Evolutionary conservation across 306 rosid species (phyloP).

Genomic region (Crataegus laevigata): DNA sequence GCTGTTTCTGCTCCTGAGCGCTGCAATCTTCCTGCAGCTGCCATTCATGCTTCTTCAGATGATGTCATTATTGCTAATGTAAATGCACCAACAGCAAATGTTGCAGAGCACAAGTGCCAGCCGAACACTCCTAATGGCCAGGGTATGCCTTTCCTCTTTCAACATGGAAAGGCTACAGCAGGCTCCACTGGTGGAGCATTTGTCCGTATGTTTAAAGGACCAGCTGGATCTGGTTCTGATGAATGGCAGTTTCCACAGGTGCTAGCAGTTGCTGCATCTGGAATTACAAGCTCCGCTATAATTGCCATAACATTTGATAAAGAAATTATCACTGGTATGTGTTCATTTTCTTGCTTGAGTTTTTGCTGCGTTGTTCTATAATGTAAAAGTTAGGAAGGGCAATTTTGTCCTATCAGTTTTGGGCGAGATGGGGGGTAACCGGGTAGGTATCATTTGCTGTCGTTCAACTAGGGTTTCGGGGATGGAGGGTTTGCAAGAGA

Average conservation of each 20-base stretch:
- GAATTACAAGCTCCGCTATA: too few relatives aligned
- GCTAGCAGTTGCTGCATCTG: conserved; percentile 71
- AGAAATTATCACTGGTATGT: conserved; percentile 84
- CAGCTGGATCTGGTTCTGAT: conserved; percentile 51
- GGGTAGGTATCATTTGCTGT: too few relatives aligned
- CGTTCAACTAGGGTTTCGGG: too few relatives aligned
- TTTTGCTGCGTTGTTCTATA: not conserved
- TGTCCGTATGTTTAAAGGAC: conserved; percentile 81
- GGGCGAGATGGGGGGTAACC: too few relatives aligned
- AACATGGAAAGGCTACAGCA: conserved; percentile 60
- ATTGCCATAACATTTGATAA: conserved; percentile 75
- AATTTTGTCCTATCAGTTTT: too few relatives aligned
- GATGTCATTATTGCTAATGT: conserved; percentile 65
- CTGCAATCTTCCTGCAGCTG: conserved; percentile 96
- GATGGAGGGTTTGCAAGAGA: too few relatives aligned
- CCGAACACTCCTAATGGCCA: conserved; percentile 97
- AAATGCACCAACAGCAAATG: conserved; percentile 84
- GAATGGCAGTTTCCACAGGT: conserved; percentile 86
- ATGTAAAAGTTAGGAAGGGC: not conserved
- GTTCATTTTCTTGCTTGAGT: not conserved
- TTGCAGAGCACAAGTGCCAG: conserved; percentile 96
- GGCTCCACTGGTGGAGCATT: conserved; percentile 71
- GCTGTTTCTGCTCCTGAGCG: conserved; percentile 69
- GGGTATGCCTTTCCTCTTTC: conserved; percentile 92
- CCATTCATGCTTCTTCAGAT: conserved; percentile 81